Evolutionary conservation across 1,139 yeast genomes (phyloP).

Genomic region (Fermentozyma sake): DNA sequence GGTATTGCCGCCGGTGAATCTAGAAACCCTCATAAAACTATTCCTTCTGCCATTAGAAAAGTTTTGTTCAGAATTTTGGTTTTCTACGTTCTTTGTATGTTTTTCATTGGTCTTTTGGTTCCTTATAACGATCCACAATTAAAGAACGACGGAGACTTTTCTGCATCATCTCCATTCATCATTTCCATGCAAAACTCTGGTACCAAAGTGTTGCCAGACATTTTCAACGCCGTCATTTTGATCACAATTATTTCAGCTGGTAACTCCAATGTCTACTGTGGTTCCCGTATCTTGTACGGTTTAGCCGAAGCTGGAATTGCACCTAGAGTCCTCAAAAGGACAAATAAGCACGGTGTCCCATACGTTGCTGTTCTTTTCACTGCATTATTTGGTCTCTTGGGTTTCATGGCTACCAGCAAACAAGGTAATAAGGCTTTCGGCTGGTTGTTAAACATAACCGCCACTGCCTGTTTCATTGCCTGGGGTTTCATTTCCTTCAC

Average conservation of each 20-base stretch:
- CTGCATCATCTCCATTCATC: conserved; percentile 49
- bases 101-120: conserved; percentile 79
- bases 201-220: conserved; percentile 61
- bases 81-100: conserved; percentile 73
- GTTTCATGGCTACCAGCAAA: conserved; percentile 59
- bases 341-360: conserved; percentile 67
- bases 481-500: conserved; percentile 68
- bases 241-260: conserved; percentile 73
- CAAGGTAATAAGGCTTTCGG: conserved; percentile 67
- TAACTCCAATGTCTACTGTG: conserved; percentile 75
- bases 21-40: conserved; percentile 72
- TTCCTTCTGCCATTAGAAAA: conserved; percentile 80
- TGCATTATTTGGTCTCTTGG: conserved; percentile 58
- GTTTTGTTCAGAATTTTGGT: conserved; percentile 77
- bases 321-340: conserved; percentile 49
- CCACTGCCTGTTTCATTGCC: conserved; percentile 70
- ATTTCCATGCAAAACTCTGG: conserved; percentile 65
- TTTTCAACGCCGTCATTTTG: conserved; percentile 72
- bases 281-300: conserved; percentile 68
- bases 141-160: conserved; percentile 21
- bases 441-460: conserved; percentile 81
- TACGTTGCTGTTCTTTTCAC: conserved; percentile 54
- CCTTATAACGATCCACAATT: conserved; percentile 66
- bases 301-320: conserved; percentile 62
- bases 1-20: conserved; percentile 92